Evolutionary conservation across 805 yeast species (phyloP), one percentile per base, ranked within the genome.

Genomic region (Teunomyces aglyptinius): DNA sequence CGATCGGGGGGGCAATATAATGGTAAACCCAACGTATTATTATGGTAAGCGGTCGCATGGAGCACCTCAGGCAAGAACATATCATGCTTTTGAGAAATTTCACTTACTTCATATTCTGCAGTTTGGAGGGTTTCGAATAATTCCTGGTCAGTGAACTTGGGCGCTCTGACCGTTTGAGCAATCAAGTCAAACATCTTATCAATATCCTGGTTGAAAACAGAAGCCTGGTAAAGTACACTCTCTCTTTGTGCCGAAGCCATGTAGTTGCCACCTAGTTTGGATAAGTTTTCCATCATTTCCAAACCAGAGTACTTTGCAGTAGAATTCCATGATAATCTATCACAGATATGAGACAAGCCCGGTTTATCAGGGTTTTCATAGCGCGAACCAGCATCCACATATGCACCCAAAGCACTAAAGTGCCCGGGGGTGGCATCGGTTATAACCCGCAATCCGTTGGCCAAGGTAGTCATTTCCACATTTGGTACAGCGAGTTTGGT

Each of bases 211-310:
- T 91, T 91, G 76, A 94, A 92, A 1, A 90, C 96, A 2, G 96
- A 85, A 1, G 97, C 95, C 67, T 94, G 98, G 65, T 94, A 94
- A 70, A 92, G 81, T 72, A 92, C 77, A 3, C 95, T 80, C 65
- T 94, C 99, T 59, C 99, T 77, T 6, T 95, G 87, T 0, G 96
- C 86, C 1, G 96, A 85, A 60, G 96, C 87, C 82, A 89, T 91
- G 67, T 86, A 90, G 64, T 90, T 92, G 11, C 98, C 99, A 41
- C 99, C 99, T 48, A 94, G 66, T 31, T 80, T 73, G 47, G 89
- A 90, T 51, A 94, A 71, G 16, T 77, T 77, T 52, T 85, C 85
- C 53, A 87, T 76, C 89, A 94, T 87, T 43, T 85, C 77, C 36
- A 75, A 68, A 2, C 89, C 91, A 1, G 79, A 57, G 47, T 76